A percentile compares a stretch with the other conserved stretches of the same genome.
Conservation (phyloP, 192 early-diverging fungal species). For the Thoreauomyces humboldtii region DNA sequence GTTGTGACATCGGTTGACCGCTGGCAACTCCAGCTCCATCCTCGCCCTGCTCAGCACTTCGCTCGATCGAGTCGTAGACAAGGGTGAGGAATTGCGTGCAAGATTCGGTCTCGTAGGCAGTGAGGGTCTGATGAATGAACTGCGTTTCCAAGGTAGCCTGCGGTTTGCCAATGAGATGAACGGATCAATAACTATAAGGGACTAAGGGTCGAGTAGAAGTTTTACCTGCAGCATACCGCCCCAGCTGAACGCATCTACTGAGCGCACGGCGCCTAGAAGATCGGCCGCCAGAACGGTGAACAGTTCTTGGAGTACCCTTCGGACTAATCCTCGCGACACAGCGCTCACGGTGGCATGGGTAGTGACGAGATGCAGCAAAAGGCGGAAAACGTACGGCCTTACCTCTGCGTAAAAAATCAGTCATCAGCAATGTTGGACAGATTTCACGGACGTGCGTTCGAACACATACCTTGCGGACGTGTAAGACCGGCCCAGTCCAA, state of each 20-base stretch:
- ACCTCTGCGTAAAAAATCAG: constrained; percentile 64
- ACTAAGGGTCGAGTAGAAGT: too few species aligned
- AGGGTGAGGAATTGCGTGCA: constrained; percentile 68
- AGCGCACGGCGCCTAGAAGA: constrained; percentile 73
- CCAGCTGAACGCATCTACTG: constrained; percentile 81
- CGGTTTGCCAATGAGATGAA: background rate
- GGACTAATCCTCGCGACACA: constrained; percentile 74
- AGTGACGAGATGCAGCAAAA: constrained; percentile 80
- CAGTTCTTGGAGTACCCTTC: constrained; percentile 72
- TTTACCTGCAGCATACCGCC: constrained; percentile 86
- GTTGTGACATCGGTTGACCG: constrained; percentile 23
- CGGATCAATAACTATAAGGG: too few species aligned
- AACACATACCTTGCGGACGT: constrained; percentile 63
- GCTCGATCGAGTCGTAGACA: constrained; percentile 74
- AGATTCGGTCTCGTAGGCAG: constrained; percentile 67
- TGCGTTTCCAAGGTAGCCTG: constrained; percentile 87
- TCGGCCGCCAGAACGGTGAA: constrained; percentile 73
- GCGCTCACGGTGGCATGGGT: constrained; percentile 88
- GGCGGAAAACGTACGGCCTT: constrained; percentile 83
- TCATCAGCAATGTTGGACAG: too few species aligned
- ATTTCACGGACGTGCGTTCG: background rate
- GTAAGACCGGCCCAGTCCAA: constrained; percentile 81
- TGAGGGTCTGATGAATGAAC: constrained; percentile 81
- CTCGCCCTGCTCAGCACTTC: too few species aligned
- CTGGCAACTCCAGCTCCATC: constrained; percentile 35